Conservation (phyloP, 2,329 filamentous ascomycete genomes). For the Aureobasidium sp. region DNA sequence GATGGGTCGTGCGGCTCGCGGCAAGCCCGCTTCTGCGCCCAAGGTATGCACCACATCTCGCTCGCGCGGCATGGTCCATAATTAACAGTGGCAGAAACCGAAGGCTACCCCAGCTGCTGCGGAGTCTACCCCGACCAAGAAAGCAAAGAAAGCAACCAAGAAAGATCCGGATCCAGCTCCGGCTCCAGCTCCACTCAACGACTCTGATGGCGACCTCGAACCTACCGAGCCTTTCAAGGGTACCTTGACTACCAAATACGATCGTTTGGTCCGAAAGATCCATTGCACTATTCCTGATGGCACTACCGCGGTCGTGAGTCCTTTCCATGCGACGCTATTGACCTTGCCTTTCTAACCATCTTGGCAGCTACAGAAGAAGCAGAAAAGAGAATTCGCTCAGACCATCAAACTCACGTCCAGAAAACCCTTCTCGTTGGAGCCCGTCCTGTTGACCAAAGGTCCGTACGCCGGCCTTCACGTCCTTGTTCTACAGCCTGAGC, state of each 20-base stretch:
- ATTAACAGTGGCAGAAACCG: neutral
- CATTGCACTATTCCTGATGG: neutral
- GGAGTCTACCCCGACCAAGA: no score
- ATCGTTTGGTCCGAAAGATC: neutral
- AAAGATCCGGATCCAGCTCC: neutral
- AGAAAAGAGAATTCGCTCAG: neutral
- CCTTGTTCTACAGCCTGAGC: conserved; percentile 15
- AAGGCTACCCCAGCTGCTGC: neutral
- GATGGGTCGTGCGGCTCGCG: neutral
- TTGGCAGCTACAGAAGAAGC: neutral
- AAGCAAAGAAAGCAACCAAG: neutral
- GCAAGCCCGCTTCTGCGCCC: neutral
- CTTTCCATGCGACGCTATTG: neutral
- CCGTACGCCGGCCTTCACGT: conserved; percentile 13
- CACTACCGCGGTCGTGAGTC: neutral
- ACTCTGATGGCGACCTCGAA: neutral
- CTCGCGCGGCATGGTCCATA: no score
- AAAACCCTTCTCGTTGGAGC: conserved; percentile 1
- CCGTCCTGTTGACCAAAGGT: conserved; percentile 13
- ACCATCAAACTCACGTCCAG: neutral
- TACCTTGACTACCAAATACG: neutral
- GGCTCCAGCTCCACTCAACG: neutral
- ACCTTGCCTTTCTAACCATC: neutral
- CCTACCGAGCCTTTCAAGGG: neutral
- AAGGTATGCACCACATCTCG: neutral